phyloP scores from a whole-genome alignment of 148 eudicot genomes.

The Cornus suecica region DNA sequence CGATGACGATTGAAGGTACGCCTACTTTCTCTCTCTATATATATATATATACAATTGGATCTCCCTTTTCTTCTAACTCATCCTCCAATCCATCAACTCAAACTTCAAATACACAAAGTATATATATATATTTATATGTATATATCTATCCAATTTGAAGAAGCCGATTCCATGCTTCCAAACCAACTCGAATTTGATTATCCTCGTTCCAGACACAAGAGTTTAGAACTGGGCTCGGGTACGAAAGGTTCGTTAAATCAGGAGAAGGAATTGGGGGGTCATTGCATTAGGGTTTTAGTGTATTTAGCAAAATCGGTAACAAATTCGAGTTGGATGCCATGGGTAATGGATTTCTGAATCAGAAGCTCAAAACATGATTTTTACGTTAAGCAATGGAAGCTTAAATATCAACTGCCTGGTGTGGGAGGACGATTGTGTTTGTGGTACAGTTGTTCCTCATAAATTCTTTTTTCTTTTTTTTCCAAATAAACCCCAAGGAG shows the following conservation, averaged over 20 bases:
- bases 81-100: neutral
- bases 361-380: neutral
- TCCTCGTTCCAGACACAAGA: neutral
- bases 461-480: too few species aligned
- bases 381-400: neutral
- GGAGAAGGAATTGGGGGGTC: neutral
- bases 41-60: neutral
- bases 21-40: conserved; percentile 6
- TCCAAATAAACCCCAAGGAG: too few species aligned
- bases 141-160: too few species aligned
- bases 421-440: neutral
- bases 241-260: neutral
- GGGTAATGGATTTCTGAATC: neutral
- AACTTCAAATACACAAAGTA: too few species aligned
- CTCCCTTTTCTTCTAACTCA: neutral
- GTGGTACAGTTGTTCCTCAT: neutral
- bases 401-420: neutral
- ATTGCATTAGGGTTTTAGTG: neutral
- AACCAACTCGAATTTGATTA: neutral
- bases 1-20: conserved; percentile 66
- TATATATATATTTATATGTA: too few species aligned
- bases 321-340: neutral
- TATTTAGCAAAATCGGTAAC: neutral
- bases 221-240: neutral
- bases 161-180: neutral